A percentile compares a stretch with the other conserved stretches of the same genome.
phyloP scores from a whole-genome alignment of 306 rosid species.

The Vigna radiata region DNA sequence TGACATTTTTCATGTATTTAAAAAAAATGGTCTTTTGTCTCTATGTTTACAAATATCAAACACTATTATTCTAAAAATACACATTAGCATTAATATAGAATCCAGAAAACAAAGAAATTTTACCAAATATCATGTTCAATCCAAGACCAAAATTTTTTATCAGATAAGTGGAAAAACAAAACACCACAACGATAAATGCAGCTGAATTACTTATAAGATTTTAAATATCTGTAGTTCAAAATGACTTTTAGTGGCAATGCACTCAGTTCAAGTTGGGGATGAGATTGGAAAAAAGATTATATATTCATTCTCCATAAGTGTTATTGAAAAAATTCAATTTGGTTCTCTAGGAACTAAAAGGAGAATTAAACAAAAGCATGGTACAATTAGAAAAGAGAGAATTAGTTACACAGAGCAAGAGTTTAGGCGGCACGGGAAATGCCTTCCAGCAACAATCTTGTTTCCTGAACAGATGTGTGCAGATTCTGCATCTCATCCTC shows the following conservation, averaged over 20 bases:
- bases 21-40: too few relatives aligned
- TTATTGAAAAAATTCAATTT: neutral
- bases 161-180: neutral
- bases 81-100: neutral
- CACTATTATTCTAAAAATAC: too few relatives aligned
- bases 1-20: too few relatives aligned
- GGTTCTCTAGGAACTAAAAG: constrained; percentile 13
- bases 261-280: constrained; percentile 5
- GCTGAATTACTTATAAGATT: neutral
- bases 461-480: constrained; percentile 62
- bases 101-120: neutral
- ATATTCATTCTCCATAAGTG: neutral
- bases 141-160: neutral
- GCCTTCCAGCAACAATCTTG: constrained; percentile 62
- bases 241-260: neutral
- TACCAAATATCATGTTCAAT: too few relatives aligned
- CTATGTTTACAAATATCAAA: too few relatives aligned
- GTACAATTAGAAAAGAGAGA: constrained; percentile 21
- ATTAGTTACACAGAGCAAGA: constrained; percentile 33
- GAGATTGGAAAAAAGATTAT: neutral
- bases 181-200: neutral
- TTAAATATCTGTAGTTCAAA: neutral
- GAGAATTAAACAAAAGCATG: constrained; percentile 32
- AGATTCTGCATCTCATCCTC: constrained; percentile 62
- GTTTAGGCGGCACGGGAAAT: constrained; percentile 51